Percentiles rank a stretch among this genome's conserved stretches.
phyloP scores from a whole-genome alignment of 179 eudicot species.

The Sideroxylon spinosum region DNA sequence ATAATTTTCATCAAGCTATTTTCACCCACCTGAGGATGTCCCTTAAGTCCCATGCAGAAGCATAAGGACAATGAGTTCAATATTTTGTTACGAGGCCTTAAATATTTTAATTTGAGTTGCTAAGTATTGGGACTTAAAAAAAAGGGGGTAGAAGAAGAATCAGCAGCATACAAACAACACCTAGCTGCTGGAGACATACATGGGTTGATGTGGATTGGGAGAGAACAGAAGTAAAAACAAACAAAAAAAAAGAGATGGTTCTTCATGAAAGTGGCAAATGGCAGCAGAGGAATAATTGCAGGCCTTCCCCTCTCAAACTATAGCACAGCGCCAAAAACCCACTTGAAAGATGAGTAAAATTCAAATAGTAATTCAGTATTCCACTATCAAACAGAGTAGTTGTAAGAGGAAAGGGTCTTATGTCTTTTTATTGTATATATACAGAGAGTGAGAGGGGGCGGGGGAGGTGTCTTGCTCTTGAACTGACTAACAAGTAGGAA shows the following conservation, averaged over 20 bases:
- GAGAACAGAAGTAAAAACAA: not conserved
- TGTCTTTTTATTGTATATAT: not conserved
- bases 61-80: too few species aligned
- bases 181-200: not conserved
- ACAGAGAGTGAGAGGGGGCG: not conserved
- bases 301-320: conserved; percentile 20
- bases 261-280: conserved; percentile 22
- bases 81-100: too few species aligned
- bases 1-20: too few species aligned
- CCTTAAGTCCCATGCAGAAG: too few species aligned
- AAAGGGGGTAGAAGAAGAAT: too few species aligned
- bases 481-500: not conserved
- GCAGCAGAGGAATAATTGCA: conserved; percentile 19
- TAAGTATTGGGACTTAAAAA: too few species aligned
- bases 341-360: not conserved
- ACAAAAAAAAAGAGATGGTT: not conserved
- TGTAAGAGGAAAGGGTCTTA: not conserved
- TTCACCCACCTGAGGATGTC: too few species aligned
- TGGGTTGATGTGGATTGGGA: not conserved
- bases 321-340: not conserved
- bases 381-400: not conserved
- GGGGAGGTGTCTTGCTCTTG: not conserved
- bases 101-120: too few species aligned
- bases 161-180: not conserved
- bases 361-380: not conserved